A percentile compares a stretch with the other conserved stretches of the same genome.
phyloP scores from a whole-genome alignment of 768 basidiomycete species.

The Xanthoconium purpureum region DNA sequence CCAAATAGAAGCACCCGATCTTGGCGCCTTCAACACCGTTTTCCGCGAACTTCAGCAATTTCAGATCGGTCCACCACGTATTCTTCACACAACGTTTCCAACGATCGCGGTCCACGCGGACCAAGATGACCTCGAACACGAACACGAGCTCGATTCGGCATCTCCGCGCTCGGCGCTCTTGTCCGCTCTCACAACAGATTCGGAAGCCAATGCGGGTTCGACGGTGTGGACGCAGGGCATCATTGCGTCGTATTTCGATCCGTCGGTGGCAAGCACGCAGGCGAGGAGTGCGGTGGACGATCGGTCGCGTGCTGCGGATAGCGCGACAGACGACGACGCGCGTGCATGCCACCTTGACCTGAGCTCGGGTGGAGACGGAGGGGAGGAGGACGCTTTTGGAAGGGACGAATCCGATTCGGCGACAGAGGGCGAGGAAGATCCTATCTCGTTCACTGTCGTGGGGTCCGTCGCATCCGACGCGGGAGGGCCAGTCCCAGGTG shows the following conservation, averaged over 20 bases:
- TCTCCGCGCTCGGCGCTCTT: constrained; percentile 29
- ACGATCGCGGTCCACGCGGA: constrained; percentile 5
- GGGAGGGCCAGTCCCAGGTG: constrained; percentile 27
- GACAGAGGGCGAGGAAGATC: constrained; percentile 39
- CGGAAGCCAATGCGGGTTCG: constrained; percentile 46
- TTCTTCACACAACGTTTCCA: constrained; percentile 19
- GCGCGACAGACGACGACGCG: constrained; percentile 12
- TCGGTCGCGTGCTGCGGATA: constrained; percentile 26
- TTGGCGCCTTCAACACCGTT: constrained; percentile 69
- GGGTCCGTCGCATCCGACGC: constrained; percentile 24
- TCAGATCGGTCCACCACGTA: constrained; percentile 42
- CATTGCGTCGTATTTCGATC: constrained; percentile 55
- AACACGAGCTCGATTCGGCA: neutral
- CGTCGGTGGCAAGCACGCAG: constrained; percentile 27
- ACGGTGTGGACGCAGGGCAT: constrained; percentile 65
- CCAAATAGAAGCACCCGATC: constrained; percentile 58
- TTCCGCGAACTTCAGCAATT: constrained; percentile 63
- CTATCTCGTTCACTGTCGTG: constrained; percentile 24
- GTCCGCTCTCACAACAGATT: constrained; percentile 27
- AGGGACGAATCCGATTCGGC: constrained; percentile 29
- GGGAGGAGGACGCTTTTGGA: constrained; percentile 8
- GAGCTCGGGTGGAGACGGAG: neutral
- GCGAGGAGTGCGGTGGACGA: constrained; percentile 27
- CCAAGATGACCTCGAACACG: constrained; percentile 9
- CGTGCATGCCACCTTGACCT: neutral